These are phyloP conservation scores for Aspergillus udagawae DNA, from an alignment of 2,329 filamentous ascomycete species.

Conservation along the genomic window DNA sequence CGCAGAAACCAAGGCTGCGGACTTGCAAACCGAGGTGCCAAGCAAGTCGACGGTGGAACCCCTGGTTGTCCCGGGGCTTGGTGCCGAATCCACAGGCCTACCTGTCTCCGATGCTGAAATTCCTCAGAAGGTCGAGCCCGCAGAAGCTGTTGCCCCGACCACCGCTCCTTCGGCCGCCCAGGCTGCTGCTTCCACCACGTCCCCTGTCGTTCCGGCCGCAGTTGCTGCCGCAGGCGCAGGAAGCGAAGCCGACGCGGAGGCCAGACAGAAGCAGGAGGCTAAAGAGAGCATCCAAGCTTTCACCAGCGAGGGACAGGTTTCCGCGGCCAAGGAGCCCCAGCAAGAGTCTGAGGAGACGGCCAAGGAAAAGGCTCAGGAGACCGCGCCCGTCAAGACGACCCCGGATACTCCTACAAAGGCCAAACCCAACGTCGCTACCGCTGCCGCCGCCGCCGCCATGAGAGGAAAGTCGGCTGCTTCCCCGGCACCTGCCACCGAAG, in stretches of 20 bases:
- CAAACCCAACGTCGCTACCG: background rate
- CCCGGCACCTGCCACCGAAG: background rate
- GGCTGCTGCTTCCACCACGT: slow-evolving; percentile 18
- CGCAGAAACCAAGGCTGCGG: slow-evolving; percentile 3
- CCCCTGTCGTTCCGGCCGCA: slow-evolving; percentile 16
- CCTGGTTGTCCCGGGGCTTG: slow-evolving; percentile 19
- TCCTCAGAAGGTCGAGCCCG: slow-evolving; percentile 4
- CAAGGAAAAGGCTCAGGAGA: background rate
- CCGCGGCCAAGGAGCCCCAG: slow-evolving; percentile 6
- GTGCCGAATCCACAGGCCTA: slow-evolving; percentile 14
- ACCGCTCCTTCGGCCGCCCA: slow-evolving; percentile 10
- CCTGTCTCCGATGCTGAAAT: slow-evolving; percentile 9
- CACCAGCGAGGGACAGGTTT: slow-evolving; percentile 3
- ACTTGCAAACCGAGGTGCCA: background rate
- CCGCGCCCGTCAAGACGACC: background rate
- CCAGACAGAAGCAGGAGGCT: slow-evolving; percentile 3
- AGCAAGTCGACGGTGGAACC: slow-evolving; percentile 3
- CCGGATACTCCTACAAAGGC: background rate
- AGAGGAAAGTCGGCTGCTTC: background rate
- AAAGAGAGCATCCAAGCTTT: background rate
- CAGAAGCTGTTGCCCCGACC: slow-evolving; percentile 7
- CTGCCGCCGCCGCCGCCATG: background rate
- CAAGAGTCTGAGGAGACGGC: slow-evolving; percentile 4
- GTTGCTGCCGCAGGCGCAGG: background rate
- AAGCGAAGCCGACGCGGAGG: background rate